Evolutionary conservation across 176 grass and related monocot genomes (phyloP), one percentile per base, ranked within the genome.

Genomic region (Saccharum spontaneum): DNA sequence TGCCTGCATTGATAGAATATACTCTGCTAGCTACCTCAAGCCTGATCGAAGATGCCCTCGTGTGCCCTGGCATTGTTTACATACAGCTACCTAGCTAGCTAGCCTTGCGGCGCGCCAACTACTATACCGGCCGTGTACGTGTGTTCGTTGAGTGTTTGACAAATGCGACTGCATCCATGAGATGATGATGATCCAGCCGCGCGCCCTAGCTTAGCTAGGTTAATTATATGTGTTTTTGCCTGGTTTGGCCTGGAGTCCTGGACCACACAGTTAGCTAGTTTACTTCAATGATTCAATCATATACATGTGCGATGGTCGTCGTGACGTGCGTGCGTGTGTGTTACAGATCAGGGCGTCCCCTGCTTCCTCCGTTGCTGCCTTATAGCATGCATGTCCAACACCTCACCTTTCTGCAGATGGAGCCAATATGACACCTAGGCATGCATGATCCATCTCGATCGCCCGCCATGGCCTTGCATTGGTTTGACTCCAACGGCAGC

Each of bases 21-120:
- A 59, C 55, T 59, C 20, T 59, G 55, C 20, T 59, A n/a, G 20
- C 7, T 38, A 36, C 20, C 55, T 59, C 55, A 59, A n/a, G 55
- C 20, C 55, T 59, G 55, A 57, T 28, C 22, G 52, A 59, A 59
- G 55, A 76, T 55, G 31, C 74, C 30, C 74, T 76, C 74, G 74
- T 76, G 49, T 38, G 50, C 8, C 7, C 16, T 34, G 20, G 0
- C 48, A 76, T 57, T 46, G 45, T 75, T 52, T 52, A 52, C 16
- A 54, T 7, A n/a, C 3, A 23, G 34, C 28, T 28, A n/a, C n/a
- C n/a, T n/a, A 28, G 28, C 28, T 28, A 28, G 28, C 28, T 50
- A 50, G 48, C 50, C 6, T 54, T 20, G 18, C 54, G 55, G 26
- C 72, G 45, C 30, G 6, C 41, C 31, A 65, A 30, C 61, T 64